These are phyloP conservation scores for Cucumis variabilis DNA, from an alignment of 331 rosid species.

Conservation along the genomic window DNA sequence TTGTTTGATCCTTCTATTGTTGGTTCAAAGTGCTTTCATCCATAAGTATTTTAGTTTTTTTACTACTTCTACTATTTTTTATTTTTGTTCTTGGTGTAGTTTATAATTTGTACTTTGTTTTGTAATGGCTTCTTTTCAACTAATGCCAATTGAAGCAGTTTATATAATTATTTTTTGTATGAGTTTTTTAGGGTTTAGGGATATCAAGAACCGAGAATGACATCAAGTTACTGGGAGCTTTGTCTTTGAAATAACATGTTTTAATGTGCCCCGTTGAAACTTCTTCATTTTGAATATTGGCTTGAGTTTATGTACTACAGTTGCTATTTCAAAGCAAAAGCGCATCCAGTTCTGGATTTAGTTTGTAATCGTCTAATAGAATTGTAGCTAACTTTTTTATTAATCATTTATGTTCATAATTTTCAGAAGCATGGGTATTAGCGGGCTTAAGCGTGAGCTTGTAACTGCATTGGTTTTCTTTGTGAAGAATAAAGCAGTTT, in stretches of 20 bases:
- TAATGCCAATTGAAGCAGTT: background rate
- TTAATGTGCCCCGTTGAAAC: background rate
- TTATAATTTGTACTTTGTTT: background rate
- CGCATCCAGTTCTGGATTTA: background rate
- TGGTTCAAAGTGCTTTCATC: background rate
- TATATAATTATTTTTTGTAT: background rate
- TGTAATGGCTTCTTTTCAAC: background rate
- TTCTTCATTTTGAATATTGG: constrained; percentile 23
- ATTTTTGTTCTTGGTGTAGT: background rate
- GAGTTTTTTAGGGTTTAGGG: too few species aligned
- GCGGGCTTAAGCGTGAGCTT: constrained; percentile 83
- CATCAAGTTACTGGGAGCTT: constrained; percentile 55
- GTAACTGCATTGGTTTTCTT: constrained; percentile 72
- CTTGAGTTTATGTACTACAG: background rate
- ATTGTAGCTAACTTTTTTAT: background rate
- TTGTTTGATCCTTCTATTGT: background rate
- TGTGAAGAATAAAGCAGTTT: constrained; percentile 55
- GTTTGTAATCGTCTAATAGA: background rate
- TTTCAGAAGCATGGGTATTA: constrained; percentile 70
- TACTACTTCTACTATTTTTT: background rate
- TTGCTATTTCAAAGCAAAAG: background rate
- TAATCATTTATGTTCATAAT: constrained; percentile 39
- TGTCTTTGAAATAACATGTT: constrained; percentile 19
- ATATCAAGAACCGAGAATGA: constrained; percentile 64
- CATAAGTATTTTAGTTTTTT: background rate